phyloP scores from a whole-genome alignment of 352 stramenopile species.

The Phytopythium montanum region DNA sequence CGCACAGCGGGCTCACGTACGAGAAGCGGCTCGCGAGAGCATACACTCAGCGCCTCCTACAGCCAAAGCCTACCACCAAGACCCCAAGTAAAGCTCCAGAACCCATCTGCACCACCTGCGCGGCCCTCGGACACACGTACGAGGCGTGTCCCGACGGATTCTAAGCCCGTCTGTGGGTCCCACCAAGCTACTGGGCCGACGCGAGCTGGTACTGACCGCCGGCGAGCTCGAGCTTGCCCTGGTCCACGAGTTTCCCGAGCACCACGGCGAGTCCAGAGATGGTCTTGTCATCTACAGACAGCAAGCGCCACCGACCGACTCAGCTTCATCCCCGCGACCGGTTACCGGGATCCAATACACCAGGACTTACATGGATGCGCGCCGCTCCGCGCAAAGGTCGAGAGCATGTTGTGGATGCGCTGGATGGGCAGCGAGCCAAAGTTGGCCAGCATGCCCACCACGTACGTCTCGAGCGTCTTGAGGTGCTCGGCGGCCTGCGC shows the following conservation, averaged over 20 bases:
- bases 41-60: slow-evolving; percentile 49
- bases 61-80: slow-evolving; percentile 15
- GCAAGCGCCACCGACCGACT: background rate
- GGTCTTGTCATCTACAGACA: slow-evolving; percentile 70
- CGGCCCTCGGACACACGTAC: slow-evolving; percentile 36
- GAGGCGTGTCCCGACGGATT: slow-evolving; percentile 59
- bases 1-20: slow-evolving; percentile 57
- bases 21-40: slow-evolving; percentile 48
- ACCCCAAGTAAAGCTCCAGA: slow-evolving; percentile 10
- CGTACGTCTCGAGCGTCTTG: slow-evolving; percentile 92
- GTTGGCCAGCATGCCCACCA: slow-evolving; percentile 95
- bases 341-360: background rate
- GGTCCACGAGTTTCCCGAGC: slow-evolving; percentile 63
- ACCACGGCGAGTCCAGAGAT: slow-evolving; percentile 73
- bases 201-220: slow-evolving; percentile 66
- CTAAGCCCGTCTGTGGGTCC: slow-evolving; percentile 9
- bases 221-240: slow-evolving; percentile 63
- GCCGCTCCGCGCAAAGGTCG: slow-evolving; percentile 73
- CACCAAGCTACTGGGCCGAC: slow-evolving; percentile 20
- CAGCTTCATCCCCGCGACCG: background rate
- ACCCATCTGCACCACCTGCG: slow-evolving; percentile 58
- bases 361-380: slow-evolving; percentile 61
- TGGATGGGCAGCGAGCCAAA: slow-evolving; percentile 90
- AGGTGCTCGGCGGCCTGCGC: slow-evolving; percentile 92
- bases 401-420: slow-evolving; percentile 95